phyloP scores from a whole-genome alignment of 257 asterid species.

The Ocimum tenuiflorum region DNA sequence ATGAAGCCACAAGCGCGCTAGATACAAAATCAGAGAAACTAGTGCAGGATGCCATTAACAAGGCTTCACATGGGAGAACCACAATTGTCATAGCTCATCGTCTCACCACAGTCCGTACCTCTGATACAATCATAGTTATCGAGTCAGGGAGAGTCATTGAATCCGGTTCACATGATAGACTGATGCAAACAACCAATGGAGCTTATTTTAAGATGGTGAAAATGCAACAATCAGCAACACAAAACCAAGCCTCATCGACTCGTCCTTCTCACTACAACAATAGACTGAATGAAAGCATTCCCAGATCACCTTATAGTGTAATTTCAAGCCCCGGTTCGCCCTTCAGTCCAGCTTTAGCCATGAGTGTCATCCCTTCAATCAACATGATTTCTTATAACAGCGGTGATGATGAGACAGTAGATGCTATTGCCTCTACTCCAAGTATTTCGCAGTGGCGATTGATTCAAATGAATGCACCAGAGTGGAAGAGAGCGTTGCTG shows the following conservation, averaged over 20 bases:
- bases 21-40: conserved; percentile 65
- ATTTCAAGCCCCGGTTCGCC: conserved; percentile 44
- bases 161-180: conserved; percentile 57
- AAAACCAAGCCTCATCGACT: conserved; percentile 2
- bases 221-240: conserved; percentile 39
- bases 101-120: conserved; percentile 44
- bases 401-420: conserved; percentile 27
- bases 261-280: conserved; percentile 3
- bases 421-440: background rate
- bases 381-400: conserved; percentile 37
- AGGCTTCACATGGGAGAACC: conserved; percentile 56
- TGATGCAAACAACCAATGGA: conserved; percentile 32
- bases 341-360: conserved; percentile 27
- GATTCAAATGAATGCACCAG: conserved; percentile 54
- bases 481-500: conserved; percentile 59
- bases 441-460: conserved; percentile 40
- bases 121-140: conserved; percentile 48
- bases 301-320: conserved; percentile 26
- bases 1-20: conserved; percentile 79
- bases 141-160: conserved; percentile 54
- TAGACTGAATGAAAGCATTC: background rate
- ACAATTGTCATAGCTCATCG: conserved; percentile 67
- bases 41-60: conserved; percentile 61
- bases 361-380: conserved; percentile 29
- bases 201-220: conserved; percentile 47